A percentile compares a stretch with the other conserved stretches of the same genome.
Conservation (phyloP, 1,139 yeast genomes). For the Candida sanyaensis region DNA sequence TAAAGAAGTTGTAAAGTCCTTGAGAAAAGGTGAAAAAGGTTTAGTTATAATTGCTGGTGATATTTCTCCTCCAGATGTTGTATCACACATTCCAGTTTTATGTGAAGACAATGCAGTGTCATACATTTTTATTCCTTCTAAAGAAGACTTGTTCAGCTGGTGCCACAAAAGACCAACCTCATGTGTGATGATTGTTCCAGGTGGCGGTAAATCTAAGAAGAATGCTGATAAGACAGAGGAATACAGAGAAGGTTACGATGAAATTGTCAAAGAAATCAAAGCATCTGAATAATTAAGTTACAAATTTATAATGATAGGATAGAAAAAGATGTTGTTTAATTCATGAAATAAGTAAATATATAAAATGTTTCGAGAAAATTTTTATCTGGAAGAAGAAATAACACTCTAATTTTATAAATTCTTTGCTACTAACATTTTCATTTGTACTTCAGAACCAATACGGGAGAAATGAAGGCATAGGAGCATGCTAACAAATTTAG, state of each 20-base stretch:
- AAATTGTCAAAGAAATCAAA: conserved; percentile 86
- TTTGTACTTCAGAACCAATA: no score
- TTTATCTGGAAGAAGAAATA: no score
- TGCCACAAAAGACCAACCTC: conserved; percentile 99
- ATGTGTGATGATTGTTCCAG: conserved; percentile 96
- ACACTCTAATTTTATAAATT: no score
- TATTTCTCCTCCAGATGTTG: conserved; percentile 95
- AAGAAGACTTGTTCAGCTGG: conserved; percentile 99
- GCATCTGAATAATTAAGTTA: conserved; percentile 24
- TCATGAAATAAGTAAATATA: neutral
- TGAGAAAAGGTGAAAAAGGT: conserved; percentile 98
- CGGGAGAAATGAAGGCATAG: no score
- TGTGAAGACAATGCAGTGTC: conserved; percentile 95
- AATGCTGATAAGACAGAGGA: conserved; percentile 81
- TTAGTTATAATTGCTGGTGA: conserved; percentile 96
- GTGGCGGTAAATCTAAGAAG: conserved; percentile 86
- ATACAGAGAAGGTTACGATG: conserved; percentile 91
- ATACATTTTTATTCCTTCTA: conserved; percentile 89
- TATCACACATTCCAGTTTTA: conserved; percentile 94
- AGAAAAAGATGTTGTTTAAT: neutral
- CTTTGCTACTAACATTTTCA: no score
- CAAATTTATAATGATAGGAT: neutral
- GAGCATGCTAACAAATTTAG: no score
- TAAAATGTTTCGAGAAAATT: neutral
- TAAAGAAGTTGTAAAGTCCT: conserved; percentile 96